A percentile compares a stretch with the other conserved stretches of the same genome.
Evolutionary conservation across 164 flowering plant genomes (phyloP).

Genomic region (Saururus chinensis): DNA sequence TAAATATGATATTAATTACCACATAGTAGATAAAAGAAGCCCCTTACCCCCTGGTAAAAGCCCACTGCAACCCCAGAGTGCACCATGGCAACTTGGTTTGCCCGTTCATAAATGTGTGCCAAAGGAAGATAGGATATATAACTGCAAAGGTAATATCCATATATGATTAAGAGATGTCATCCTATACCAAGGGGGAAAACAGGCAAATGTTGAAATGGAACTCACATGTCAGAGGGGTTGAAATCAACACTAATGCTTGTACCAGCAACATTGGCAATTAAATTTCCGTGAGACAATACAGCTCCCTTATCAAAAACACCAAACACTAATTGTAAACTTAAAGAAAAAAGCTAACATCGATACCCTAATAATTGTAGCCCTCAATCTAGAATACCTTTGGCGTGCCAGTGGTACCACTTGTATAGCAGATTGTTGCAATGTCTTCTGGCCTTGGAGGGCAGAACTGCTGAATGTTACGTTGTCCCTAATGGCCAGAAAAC

Average conservation of each 20-base stretch:
- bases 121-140: constrained; percentile 93
- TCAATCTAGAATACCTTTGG: constrained; percentile 61
- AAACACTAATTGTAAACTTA: constrained; percentile 1
- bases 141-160: constrained; percentile 25
- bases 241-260: constrained; percentile 23
- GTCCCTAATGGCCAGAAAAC: constrained; percentile 31
- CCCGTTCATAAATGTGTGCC: constrained; percentile 96
- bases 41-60: constrained; percentile 89
- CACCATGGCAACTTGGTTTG: constrained; percentile 47
- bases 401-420: constrained; percentile 98
- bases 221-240: constrained; percentile 79
- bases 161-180: neutral
- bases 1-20: neutral
- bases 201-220: constrained; percentile 3
- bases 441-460: constrained; percentile 85
- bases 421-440: constrained; percentile 91
- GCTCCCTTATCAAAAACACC: constrained; percentile 51
- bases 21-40: neutral
- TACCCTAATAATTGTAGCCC: neutral
- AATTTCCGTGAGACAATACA: constrained; percentile 72
- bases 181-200: neutral
- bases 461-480: constrained; percentile 54
- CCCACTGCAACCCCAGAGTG: constrained; percentile 85
- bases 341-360: neutral
- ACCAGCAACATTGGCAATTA: constrained; percentile 85